Evolutionary conservation across 2,329 filamentous ascomycete genomes (phyloP), one percentile per base, ranked within the genome.

Genomic region (Dendryphion nanum): DNA sequence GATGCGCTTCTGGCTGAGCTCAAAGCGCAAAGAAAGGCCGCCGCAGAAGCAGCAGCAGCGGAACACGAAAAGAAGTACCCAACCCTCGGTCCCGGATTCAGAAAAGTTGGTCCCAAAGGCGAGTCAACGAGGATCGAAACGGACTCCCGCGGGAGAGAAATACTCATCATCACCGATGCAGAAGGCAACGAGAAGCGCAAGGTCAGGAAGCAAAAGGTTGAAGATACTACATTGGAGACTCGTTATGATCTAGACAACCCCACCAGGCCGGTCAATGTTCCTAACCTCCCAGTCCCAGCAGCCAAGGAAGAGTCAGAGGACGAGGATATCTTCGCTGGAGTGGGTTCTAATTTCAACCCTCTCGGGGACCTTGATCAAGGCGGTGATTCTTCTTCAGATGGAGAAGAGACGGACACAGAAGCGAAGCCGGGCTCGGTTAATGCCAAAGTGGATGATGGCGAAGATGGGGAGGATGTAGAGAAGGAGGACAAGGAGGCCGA

Each of bases 121-220:
- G 71, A 76, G 44, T 74, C 74, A 48, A 66, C 74, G 1, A 73
- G 74, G 51, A 69, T 81, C 30, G 79, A 82, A 55, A 66, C 70
- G 7, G 79, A 83, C 47, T 69, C 72, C 30, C 69, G 54, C 55
- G 79, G 60, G 37, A 69, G 78, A 33, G 79, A 83, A 48, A 72
- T 83, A 2, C 62, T 83, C 12, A 72, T 81, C 24, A 74, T 77
- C 13, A 76, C 75, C 5, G 78, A 81, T 45, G 72, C 74, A 15
- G 69, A 82, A 38, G 81, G 80, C 12, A 79, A 76, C 28, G 74
- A 77, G 36, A 84, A 83, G 61, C 71, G 76, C 44, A 83, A 81
- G 56, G 70, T 79, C 14, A 69, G 76, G 44, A 82, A 79, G 67
- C 60, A 75, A 37, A 66, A 58, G 41, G 31, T 65, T 64, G 59